These are phyloP conservation scores for Fusarium domesticum DNA, from an alignment of 2,329 filamentous ascomycete species.

Conservation along the genomic window DNA sequence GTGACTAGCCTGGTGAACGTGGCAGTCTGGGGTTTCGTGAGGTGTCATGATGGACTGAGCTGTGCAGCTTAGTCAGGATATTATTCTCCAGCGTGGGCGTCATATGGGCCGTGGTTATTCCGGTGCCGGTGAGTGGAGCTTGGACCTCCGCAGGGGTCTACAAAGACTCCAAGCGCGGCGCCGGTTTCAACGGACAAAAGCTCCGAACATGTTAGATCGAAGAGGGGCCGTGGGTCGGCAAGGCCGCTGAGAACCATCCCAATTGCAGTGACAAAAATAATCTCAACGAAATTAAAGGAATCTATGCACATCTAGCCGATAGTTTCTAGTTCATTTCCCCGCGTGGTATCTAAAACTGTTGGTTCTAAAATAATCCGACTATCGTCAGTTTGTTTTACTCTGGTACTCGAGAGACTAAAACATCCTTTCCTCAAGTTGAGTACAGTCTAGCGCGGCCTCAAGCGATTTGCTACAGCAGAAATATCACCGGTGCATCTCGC, in stretches of 20 bases:
- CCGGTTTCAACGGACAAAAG: constrained; percentile 7
- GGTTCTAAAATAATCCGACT: background rate
- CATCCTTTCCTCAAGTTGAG: too few relatives aligned
- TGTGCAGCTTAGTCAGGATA: constrained; percentile 21
- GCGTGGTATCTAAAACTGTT: constrained; percentile 1
- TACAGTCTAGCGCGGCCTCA: background rate
- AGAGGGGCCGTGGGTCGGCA: constrained; percentile 21
- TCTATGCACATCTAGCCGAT: constrained; percentile 9
- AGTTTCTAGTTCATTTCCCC: constrained; percentile 20
- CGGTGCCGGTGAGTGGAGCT: constrained; percentile 14
- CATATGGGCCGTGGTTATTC: constrained; percentile 21
- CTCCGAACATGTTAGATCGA: constrained; percentile 12
- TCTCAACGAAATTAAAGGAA: constrained; percentile 8
- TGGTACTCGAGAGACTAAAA: background rate
- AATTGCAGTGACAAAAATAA: constrained; percentile 12
- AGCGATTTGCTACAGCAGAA: background rate
- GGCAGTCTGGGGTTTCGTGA: constrained; percentile 21
- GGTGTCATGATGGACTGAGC: constrained; percentile 31
- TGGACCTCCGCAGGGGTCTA: constrained; percentile 15
- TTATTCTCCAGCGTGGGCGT: constrained; percentile 3
- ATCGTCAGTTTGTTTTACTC: background rate
- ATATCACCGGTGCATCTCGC: constrained; percentile 4
- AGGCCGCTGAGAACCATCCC: constrained; percentile 9
- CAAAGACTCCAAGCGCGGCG: constrained; percentile 4
- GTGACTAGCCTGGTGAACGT: constrained; percentile 4